Evolutionary conservation across 768 basidiomycete species (phyloP).

Genomic region (Phylloporus arenicola): DNA sequence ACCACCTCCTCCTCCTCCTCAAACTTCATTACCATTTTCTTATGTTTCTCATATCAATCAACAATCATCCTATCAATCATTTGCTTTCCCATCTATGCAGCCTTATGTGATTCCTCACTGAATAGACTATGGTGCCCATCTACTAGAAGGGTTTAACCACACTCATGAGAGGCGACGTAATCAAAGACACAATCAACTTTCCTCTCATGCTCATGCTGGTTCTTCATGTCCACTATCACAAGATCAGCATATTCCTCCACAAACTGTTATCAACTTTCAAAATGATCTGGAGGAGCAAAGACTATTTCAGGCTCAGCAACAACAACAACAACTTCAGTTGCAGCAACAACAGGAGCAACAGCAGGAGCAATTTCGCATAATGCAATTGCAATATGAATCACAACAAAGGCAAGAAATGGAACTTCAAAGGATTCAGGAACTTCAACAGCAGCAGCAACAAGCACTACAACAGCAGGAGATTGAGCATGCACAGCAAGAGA

Average conservation of each 20-base stretch:
- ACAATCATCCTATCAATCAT: not conserved
- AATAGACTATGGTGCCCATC: not conserved
- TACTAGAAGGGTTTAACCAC: not conserved
- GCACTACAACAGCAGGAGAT: not conserved
- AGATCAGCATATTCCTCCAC: not conserved
- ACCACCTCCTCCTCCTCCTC: too few species aligned
- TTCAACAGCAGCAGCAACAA: not conserved
- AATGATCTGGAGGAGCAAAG: not conserved
- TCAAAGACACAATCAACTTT: not conserved
- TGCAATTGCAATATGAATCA: not conserved
- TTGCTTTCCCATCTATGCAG: not conserved
- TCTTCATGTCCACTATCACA: not conserved
- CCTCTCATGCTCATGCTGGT: not conserved
- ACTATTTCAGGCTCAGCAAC: not conserved
- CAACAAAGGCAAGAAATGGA: not conserved
- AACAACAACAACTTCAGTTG: not conserved
- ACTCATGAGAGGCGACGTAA: not conserved
- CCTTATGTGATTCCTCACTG: not conserved
- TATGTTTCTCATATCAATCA: too few species aligned
- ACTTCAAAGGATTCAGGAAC: not conserved
- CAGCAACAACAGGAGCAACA: too few species aligned
- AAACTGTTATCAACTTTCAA: not conserved
- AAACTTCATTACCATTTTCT: too few species aligned
- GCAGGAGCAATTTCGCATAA: not conserved
- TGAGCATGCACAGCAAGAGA: not conserved